Percentiles rank a stretch among this genome's conserved stretches.
Conservation (phyloP, 192 early-diverging fungal genomes). For the Kickxella alabastrina region DNA sequence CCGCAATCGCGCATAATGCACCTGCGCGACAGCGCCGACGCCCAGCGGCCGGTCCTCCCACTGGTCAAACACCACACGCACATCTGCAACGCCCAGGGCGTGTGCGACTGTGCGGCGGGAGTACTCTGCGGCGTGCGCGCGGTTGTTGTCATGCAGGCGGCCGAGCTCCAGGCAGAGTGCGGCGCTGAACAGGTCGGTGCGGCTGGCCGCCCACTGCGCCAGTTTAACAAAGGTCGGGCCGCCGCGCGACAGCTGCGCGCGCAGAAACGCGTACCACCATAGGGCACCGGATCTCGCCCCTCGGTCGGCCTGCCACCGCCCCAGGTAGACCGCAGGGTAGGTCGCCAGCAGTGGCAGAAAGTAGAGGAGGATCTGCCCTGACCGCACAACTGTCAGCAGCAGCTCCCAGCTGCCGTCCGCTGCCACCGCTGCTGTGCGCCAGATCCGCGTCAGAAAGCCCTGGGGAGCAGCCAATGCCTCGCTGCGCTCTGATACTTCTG, state of each 20-base stretch:
- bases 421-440: too few relatives aligned
- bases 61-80: constrained; percentile 74
- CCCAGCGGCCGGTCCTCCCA: constrained; percentile 79
- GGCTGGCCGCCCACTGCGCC: constrained; percentile 90
- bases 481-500: too few relatives aligned
- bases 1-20: constrained; percentile 41
- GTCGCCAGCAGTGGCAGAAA: constrained; percentile 69
- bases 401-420: constrained; percentile 23
- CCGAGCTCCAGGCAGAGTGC: constrained; percentile 72
- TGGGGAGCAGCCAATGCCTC: too few relatives aligned
- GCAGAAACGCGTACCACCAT: constrained; percentile 84
- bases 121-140: constrained; percentile 66
- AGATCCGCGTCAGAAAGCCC: too few relatives aligned
- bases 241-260: constrained; percentile 74
- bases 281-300: constrained; percentile 55
- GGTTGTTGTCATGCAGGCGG: constrained; percentile 76
- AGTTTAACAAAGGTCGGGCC: constrained; percentile 97
- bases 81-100: constrained; percentile 56
- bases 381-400: constrained; percentile 47
- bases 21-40: constrained; percentile 94
- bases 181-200: constrained; percentile 79
- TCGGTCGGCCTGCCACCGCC: constrained; percentile 40
- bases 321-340: constrained; percentile 59
- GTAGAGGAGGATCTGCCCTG: constrained; percentile 57
- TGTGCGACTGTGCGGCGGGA: constrained; percentile 63